These are phyloP conservation scores for Podaxis sp. DNA, from an alignment of 768 basidiomycete species.

Conservation along the genomic window DNA sequence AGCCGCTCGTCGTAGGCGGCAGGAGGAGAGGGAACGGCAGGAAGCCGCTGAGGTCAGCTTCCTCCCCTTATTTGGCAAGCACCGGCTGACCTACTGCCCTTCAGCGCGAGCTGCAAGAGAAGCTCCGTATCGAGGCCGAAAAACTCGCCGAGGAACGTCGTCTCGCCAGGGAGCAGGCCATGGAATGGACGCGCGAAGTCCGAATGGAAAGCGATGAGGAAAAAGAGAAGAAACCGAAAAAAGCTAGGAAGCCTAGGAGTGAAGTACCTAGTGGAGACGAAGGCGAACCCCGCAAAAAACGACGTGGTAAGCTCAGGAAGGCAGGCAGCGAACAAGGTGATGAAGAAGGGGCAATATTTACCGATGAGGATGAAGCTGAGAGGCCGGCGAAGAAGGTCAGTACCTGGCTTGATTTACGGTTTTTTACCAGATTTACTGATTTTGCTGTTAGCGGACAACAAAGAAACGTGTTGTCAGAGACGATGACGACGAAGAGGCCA, in stretches of 20 bases:
- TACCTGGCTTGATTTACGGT: background rate
- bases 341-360: constrained; percentile 68
- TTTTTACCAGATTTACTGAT: constrained; percentile 18
- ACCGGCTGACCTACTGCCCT: background rate
- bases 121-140: constrained; percentile 67
- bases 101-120: constrained; percentile 62
- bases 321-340: constrained; percentile 51
- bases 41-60: constrained; percentile 63
- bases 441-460: constrained; percentile 35
- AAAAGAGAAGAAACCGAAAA: constrained; percentile 62
- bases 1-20: constrained; percentile 71
- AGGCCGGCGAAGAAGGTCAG: constrained; percentile 70
- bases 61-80: background rate
- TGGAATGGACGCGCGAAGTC: constrained; percentile 71
- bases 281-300: constrained; percentile 72
- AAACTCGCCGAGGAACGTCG: constrained; percentile 79
- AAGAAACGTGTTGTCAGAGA: constrained; percentile 81
- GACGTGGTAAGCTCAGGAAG: constrained; percentile 67
- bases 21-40: constrained; percentile 71
- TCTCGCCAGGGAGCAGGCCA: constrained; percentile 72
- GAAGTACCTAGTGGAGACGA: constrained; percentile 54
- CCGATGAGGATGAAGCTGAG: constrained; percentile 66
- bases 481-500: constrained; percentile 69
- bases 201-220: constrained; percentile 79
- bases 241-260: constrained; percentile 50